A percentile compares a stretch with the other conserved stretches of the same genome.
Conservation (phyloP, 2,329 filamentous ascomycete species). For the Diaporthe citri region DNA sequence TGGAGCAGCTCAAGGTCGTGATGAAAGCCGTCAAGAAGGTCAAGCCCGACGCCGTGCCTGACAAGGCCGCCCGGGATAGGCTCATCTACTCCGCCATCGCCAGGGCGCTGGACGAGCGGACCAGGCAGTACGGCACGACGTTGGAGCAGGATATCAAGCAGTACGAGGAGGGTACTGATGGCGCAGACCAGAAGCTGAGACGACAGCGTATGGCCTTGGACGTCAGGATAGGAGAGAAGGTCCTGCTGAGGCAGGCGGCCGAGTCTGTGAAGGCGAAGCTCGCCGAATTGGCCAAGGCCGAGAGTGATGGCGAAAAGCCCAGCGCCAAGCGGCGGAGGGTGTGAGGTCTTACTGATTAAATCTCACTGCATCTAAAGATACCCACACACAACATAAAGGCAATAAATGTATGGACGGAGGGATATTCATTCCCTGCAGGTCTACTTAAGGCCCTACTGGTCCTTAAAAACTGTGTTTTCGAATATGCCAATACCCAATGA, state of each 20-base stretch:
- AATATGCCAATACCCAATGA: not conserved
- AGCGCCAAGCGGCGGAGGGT: conserved; percentile 46
- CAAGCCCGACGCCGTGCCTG: conserved; percentile 56
- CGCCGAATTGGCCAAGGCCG: conserved; percentile 39
- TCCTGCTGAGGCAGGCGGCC: conserved; percentile 47
- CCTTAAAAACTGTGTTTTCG: not conserved
- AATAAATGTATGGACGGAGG: not conserved
- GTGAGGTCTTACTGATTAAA: not conserved
- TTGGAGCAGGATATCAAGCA: conserved; percentile 47
- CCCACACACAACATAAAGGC: conserved; percentile 10
- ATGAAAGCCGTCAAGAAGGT: conserved; percentile 63
- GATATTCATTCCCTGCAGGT: not conserved
- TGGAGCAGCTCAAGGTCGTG: conserved; percentile 63
- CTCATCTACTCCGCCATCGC: conserved; percentile 56
- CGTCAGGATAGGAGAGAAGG: conserved; percentile 53
- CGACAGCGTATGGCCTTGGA: conserved; percentile 48
- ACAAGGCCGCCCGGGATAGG: conserved; percentile 64
- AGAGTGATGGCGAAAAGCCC: conserved; percentile 42
- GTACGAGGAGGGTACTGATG: conserved; percentile 22
- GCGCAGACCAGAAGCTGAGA: conserved; percentile 26
- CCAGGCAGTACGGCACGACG: conserved; percentile 47
- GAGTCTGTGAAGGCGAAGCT: conserved; percentile 42
- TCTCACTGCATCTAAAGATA: conserved; percentile 32
- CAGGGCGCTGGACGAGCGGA: conserved; percentile 46
- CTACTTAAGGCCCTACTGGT: not conserved